These are phyloP conservation scores for Ocimum tenuiflorum DNA, from an alignment of 257 asterid species.

Conservation along the genomic window DNA sequence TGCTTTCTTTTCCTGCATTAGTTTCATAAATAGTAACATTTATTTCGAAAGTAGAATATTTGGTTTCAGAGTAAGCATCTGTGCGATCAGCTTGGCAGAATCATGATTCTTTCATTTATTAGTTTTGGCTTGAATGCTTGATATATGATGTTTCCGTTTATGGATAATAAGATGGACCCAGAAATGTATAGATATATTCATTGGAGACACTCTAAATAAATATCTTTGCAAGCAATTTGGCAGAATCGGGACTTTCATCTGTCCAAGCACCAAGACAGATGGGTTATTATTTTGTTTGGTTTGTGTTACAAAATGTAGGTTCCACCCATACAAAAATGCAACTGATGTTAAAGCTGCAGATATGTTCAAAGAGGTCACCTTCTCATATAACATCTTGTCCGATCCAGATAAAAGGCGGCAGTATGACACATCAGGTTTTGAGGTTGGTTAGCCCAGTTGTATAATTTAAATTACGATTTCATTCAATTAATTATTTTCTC, in stretches of 20 bases:
- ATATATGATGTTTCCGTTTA: too few species aligned
- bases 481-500: neutral
- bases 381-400: constrained; percentile 85
- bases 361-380: constrained; percentile 87
- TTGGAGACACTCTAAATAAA: neutral
- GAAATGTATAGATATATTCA: neutral
- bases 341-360: constrained; percentile 82
- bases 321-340: constrained; percentile 97
- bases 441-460: constrained; percentile 36
- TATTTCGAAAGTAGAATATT: neutral
- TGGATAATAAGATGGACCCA: too few species aligned
- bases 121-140: too few species aligned
- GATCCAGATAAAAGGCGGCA: constrained; percentile 90
- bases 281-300: constrained; percentile 11
- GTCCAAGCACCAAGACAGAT: neutral
- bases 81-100: too few species aligned
- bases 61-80: too few species aligned
- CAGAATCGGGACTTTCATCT: neutral
- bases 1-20: neutral
- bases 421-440: constrained; percentile 84
- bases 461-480: neutral
- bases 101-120: too few species aligned
- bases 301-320: constrained; percentile 50
- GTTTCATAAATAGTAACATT: too few species aligned
- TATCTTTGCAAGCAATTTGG: neutral